phyloP scores from a whole-genome alignment of 345 rosid genomes.

The Gossypium ekmanianum region DNA sequence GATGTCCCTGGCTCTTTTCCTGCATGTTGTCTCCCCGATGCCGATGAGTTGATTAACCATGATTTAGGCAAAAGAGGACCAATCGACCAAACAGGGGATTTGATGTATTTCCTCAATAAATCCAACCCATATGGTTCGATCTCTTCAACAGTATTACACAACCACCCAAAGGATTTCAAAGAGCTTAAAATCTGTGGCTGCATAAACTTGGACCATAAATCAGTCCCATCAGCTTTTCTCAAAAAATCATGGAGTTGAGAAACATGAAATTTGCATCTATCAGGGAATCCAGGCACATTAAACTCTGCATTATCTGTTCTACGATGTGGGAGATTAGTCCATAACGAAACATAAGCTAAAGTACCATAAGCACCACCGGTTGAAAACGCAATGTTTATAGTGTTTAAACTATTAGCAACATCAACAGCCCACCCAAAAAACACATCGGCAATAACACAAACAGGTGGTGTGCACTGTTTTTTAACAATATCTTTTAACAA shows the following conservation, averaged over 20 bases:
- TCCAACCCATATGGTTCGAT: slow-evolving; percentile 33
- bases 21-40: background rate
- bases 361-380: slow-evolving; percentile 44
- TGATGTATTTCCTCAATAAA: slow-evolving; percentile 26
- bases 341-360: slow-evolving; percentile 34
- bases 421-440: slow-evolving; percentile 46
- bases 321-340: slow-evolving; percentile 49
- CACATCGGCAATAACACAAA: slow-evolving; percentile 37
- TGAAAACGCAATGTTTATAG: slow-evolving; percentile 22
- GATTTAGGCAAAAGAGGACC: slow-evolving; percentile 44
- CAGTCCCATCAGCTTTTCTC: slow-evolving; percentile 37
- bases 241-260: slow-evolving; percentile 31
- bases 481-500: slow-evolving; percentile 23
- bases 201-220: slow-evolving; percentile 40
- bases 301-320: slow-evolving; percentile 29
- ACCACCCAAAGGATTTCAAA: slow-evolving; percentile 30
- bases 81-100: slow-evolving; percentile 37
- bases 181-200: slow-evolving; percentile 30
- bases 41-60: slow-evolving; percentile 5
- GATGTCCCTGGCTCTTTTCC: slow-evolving; percentile 33
- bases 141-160: slow-evolving; percentile 42
- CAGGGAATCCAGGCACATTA: slow-evolving; percentile 38
- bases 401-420: slow-evolving; percentile 29
- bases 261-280: slow-evolving; percentile 33
- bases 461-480: slow-evolving; percentile 28